phyloP scores from a whole-genome alignment of 371 early-diverging fungal genomes.

The Mortierella sp. region DNA sequence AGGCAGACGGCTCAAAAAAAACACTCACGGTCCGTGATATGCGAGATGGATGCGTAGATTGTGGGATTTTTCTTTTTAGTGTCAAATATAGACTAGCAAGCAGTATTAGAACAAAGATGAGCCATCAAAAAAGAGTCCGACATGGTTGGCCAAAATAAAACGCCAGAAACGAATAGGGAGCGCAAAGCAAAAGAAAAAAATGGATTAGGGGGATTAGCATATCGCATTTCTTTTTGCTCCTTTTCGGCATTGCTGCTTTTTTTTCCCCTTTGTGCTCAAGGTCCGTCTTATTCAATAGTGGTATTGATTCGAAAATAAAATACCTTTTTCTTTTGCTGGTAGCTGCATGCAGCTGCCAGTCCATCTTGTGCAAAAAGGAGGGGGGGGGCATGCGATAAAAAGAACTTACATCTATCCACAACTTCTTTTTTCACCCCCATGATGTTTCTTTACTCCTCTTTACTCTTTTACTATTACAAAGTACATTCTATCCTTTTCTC shows the following conservation, averaged over 20 bases:
- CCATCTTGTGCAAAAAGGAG: neutral
- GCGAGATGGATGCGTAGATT: too few species aligned
- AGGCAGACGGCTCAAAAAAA: neutral
- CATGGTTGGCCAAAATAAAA: neutral
- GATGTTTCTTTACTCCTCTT: neutral
- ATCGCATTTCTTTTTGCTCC: neutral
- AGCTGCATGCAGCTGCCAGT: neutral
- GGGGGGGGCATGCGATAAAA: neutral
- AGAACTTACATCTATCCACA: too few species aligned
- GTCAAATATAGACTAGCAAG: neutral
- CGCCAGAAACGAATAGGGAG: neutral
- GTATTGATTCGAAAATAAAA: conserved; percentile 1
- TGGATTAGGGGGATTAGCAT: neutral
- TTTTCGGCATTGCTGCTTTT: neutral
- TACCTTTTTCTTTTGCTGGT: neutral
- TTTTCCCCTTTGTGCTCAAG: too few species aligned
- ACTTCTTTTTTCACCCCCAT: too few species aligned
- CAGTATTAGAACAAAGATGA: too few species aligned
- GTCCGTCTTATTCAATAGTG: neutral
- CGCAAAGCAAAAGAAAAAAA: neutral
- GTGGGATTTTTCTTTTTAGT: neutral
- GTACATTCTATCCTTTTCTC: neutral
- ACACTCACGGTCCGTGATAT: too few species aligned
- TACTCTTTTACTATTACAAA: neutral
- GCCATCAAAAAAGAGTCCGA: neutral